Evolutionary conservation across 495 filamentous ascomycete genomes (phyloP).

Genomic region (Saxophila tyrrhenica): DNA sequence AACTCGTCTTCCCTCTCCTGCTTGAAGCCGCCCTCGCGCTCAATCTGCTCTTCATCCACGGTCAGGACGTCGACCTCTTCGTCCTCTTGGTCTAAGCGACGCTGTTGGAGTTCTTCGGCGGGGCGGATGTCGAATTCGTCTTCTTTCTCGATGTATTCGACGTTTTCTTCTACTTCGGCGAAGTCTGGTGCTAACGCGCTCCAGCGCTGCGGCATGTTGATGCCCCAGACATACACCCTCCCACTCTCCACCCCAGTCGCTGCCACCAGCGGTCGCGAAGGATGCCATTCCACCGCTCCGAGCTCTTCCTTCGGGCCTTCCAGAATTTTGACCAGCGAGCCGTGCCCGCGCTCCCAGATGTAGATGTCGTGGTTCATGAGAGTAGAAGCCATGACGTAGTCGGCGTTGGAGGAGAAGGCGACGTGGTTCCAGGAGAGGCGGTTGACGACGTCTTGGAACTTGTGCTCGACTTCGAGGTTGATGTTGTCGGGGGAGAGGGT

Average conservation of each 20-base stretch:
- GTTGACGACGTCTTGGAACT: constrained; percentile 96
- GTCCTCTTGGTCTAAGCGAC: constrained; percentile 77
- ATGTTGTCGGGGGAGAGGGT: constrained; percentile 58
- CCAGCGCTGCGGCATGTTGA: constrained; percentile 87
- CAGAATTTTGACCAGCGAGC: constrained; percentile 82
- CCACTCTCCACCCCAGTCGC: constrained; percentile 85
- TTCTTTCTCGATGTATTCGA: constrained; percentile 87
- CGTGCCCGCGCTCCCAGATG: constrained; percentile 90
- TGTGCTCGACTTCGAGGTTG: constrained; percentile 85
- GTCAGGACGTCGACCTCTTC: constrained; percentile 81
- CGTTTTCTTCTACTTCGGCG: constrained; percentile 93
- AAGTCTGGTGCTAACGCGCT: constrained; percentile 95
- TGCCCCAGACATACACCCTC: constrained; percentile 84
- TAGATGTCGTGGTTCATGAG: constrained; percentile 98
- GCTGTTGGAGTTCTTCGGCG: constrained; percentile 85
- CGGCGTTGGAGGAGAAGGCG: constrained; percentile 73
- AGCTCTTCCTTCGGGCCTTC: constrained; percentile 93
- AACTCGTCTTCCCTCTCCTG: constrained; percentile 46
- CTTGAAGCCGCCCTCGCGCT: constrained; percentile 22
- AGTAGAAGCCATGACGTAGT: constrained; percentile 85
- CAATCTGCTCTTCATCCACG: constrained; percentile 50
- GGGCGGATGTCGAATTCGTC: constrained; percentile 98
- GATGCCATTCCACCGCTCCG: constrained; percentile 94
- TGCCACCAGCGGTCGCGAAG: constrained; percentile 71
- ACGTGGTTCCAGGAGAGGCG: constrained; percentile 91